A percentile compares a stretch with the other conserved stretches of the same genome.
Conservation (phyloP, 495 filamentous ascomycete species). For the Chaetomium fimeti region DNA sequence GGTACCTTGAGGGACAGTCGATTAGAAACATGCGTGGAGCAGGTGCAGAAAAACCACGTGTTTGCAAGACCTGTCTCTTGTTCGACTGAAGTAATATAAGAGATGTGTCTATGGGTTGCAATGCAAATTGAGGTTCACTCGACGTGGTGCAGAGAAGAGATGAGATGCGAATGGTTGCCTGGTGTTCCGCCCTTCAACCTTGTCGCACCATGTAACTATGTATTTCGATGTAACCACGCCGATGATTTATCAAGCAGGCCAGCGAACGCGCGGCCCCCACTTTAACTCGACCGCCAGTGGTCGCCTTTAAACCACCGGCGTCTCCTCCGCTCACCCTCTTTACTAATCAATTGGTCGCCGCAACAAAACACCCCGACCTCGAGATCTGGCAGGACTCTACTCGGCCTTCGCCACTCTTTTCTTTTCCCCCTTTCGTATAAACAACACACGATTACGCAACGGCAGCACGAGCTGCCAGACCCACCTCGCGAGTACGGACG, state of each 20-base stretch:
- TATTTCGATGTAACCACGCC: too few species aligned
- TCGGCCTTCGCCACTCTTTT: not conserved
- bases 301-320: too few species aligned
- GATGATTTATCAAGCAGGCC: too few species aligned
- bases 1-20: conserved; percentile 20
- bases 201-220: too few species aligned
- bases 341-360: not conserved
- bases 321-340: not conserved
- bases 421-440: not conserved
- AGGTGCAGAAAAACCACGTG: not conserved
- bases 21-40: not conserved
- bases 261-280: conserved; percentile 1
- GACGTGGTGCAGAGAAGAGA: too few species aligned
- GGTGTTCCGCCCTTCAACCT: not conserved
- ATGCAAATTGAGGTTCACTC: too few species aligned
- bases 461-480: not conserved
- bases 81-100: too few species aligned
- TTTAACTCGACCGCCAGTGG: not conserved
- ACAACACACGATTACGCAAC: not conserved
- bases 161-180: not conserved
- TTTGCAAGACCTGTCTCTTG: too few species aligned
- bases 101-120: too few species aligned
- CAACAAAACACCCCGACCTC: not conserved
- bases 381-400: not conserved
- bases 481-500: not conserved